phyloP scores from a whole-genome alignment of 345 rosid species.

The Acer campestre region DNA sequence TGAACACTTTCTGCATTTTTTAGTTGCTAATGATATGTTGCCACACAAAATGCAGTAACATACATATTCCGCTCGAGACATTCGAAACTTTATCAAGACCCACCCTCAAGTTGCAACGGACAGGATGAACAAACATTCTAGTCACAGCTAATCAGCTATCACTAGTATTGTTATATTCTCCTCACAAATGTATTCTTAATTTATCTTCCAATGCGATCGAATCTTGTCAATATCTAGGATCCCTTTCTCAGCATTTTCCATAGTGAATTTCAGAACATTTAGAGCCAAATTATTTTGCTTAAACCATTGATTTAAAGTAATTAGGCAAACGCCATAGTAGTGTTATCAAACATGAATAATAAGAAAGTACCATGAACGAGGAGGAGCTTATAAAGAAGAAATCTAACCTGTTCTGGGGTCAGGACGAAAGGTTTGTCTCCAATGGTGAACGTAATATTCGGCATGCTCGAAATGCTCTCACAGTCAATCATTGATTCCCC shows the following conservation, averaged over 20 bases:
- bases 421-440: constrained; percentile 60
- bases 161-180: too few relatives aligned
- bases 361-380: neutral
- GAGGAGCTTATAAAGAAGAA: neutral
- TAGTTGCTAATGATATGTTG: too few relatives aligned
- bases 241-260: neutral
- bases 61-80: too few relatives aligned
- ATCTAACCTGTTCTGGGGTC: constrained; percentile 66
- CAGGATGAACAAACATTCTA: too few relatives aligned
- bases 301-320: neutral
- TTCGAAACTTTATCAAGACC: too few relatives aligned
- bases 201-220: neutral
- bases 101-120: too few relatives aligned
- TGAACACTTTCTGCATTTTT: too few relatives aligned
- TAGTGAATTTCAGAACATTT: neutral
- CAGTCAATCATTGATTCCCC: constrained; percentile 66
- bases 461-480: constrained; percentile 47
- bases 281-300: neutral
- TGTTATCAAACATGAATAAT: too few relatives aligned
- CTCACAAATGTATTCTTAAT: too few relatives aligned
- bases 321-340: too few relatives aligned
- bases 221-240: neutral
- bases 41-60: too few relatives aligned
- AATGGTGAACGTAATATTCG: constrained; percentile 61
- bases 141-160: too few relatives aligned